Evolutionary conservation across 176 grass and related monocot genomes (phyloP).

Genomic region (Juncus inflexus): DNA sequence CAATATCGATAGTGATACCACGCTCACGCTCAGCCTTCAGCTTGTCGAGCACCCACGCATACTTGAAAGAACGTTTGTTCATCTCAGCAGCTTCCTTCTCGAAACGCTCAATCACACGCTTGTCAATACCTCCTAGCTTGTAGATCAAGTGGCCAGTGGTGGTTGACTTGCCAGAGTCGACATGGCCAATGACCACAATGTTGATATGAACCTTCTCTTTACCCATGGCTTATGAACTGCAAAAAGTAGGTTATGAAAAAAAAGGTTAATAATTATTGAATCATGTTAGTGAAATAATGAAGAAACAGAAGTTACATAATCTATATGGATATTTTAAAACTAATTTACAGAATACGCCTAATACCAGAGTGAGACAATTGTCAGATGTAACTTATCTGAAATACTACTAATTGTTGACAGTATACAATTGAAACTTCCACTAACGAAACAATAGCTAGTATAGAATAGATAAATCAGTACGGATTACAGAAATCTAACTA

Average conservation of each 20-base stretch:
- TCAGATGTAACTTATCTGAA: background rate
- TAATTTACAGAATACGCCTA: background rate
- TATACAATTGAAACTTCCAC: too few relatives aligned
- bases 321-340: background rate
- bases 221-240: constrained; percentile 25
- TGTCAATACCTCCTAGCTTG: constrained; percentile 43
- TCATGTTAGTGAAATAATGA: too few relatives aligned
- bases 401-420: background rate
- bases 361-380: background rate
- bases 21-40: constrained; percentile 44
- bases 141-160: constrained; percentile 43
- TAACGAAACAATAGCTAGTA: too few relatives aligned
- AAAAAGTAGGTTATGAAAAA: background rate
- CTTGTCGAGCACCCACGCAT: constrained; percentile 46
- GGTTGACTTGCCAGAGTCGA: constrained; percentile 40
- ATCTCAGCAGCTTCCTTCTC: constrained; percentile 52
- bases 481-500: background rate
- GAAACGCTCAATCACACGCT: constrained; percentile 43
- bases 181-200: constrained; percentile 43
- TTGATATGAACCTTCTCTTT: constrained; percentile 43
- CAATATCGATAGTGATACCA: constrained; percentile 44
- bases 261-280: background rate
- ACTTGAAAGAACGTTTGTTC: constrained; percentile 54
- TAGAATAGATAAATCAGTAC: background rate
- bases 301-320: too few relatives aligned